Base-by-base conservation (phyloP, 148 eudicot genomes). In the Dysphania ambrosioides region DNA sequence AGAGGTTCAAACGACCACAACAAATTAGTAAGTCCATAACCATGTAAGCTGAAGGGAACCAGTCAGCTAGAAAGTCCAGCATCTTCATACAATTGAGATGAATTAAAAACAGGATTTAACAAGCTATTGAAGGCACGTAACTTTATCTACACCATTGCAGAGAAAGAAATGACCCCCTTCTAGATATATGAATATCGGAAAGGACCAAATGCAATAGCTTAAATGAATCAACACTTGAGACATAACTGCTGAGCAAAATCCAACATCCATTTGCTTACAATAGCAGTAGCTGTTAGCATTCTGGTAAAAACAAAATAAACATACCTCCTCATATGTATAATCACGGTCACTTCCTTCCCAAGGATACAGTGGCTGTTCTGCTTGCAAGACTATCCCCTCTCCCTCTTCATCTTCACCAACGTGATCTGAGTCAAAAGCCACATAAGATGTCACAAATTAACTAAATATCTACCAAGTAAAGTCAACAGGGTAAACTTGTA, bases 321-420 rank as follows among this genome's bases (percentile, higher is more conserved):
- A 21, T 29, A 89, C 97, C 82, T 91, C 97, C 74, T 89, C 91
- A 51, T 91, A 91, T 19, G 75, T 42, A 82, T 91, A 91, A 77
- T 91, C 93, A 38, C 90, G 75, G 71, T 88, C 88, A 74, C 76
- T 84, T 75, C 90, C 92, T 73, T 89, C 94, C 92, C 97, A 92
- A 62, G 94, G 91, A 56, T 72, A 75, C 32, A 82, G 86, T 38
- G 86, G 82, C 44, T 80, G 88, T 80, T 81, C 72, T n/a, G 63
- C 21, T 53, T 70, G 76, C 71, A 71, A 70, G 8, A 56, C 63
- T 30, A 55, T 76, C 44, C 74, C 81, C 9, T 81, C 83, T 10
- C 75, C 85, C 41, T 83, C 88, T 70, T 83, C 84, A 30, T 81
- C 84, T 71, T 83, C 84, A 24, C 60, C 76, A 35, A 69, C 8